phyloP scores from a whole-genome alignment of 2,329 filamentous ascomycete genomes.

The Aureobasidium melanogenum region DNA sequence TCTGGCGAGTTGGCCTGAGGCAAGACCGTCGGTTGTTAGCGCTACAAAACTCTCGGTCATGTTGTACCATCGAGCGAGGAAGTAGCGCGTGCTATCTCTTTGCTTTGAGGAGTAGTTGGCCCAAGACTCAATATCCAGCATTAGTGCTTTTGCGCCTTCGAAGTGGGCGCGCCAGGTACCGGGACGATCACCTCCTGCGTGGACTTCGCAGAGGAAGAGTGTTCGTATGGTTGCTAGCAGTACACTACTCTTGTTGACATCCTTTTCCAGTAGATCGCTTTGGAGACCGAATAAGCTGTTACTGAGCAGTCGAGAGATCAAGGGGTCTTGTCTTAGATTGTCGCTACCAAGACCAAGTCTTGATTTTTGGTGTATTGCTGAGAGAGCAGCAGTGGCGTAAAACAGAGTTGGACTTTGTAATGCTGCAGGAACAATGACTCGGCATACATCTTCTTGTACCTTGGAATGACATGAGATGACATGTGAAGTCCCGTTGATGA shows the following conservation, averaged over 20 bases:
- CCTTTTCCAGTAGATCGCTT: slow-evolving; percentile 1
- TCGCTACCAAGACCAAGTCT: not conserved
- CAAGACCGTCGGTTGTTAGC: slow-evolving; percentile 6
- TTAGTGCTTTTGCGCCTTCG: slow-evolving; percentile 13
- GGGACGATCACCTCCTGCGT: slow-evolving; percentile 9
- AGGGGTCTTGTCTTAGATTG: not conserved
- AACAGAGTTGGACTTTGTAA: slow-evolving; percentile 9
- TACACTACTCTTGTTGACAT: slow-evolving; percentile 8
- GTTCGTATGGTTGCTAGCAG: slow-evolving; percentile 11
- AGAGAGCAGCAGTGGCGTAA: slow-evolving; percentile 11
- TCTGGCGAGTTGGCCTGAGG: slow-evolving; percentile 7
- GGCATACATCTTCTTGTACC: slow-evolving; percentile 10
- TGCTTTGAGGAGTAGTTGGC: not conserved
- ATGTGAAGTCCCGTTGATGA: slow-evolving; percentile 8
- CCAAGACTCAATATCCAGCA: slow-evolving; percentile 11
- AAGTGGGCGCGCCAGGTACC: slow-evolving; percentile 12
- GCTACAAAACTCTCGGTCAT: slow-evolving; percentile 13
- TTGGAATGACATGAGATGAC: slow-evolving; percentile 12
- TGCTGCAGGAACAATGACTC: slow-evolving; percentile 10
- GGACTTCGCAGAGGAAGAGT: slow-evolving; percentile 13
- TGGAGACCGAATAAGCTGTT: slow-evolving; percentile 10
- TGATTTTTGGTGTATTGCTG: slow-evolving; percentile 12
- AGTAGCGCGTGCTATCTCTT: slow-evolving; percentile 8
- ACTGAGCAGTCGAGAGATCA: slow-evolving; percentile 4
- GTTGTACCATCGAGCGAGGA: slow-evolving; percentile 13